Evolutionary conservation across 1,284 basidiomycete species (phyloP).

Genomic region (Sporisorium reilianum): DNA sequence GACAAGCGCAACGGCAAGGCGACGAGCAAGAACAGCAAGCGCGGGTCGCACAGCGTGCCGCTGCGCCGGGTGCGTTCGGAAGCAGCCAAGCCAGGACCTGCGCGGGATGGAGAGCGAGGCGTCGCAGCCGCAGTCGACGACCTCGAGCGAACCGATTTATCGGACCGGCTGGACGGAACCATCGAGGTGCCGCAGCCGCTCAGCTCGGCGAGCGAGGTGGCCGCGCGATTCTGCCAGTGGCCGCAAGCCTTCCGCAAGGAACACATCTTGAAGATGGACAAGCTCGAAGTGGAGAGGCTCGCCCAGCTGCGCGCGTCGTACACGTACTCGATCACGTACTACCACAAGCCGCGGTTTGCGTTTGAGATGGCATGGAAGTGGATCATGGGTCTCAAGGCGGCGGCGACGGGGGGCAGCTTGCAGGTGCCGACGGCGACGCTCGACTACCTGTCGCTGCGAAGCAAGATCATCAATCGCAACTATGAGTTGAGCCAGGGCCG

Average conservation of each 20-base stretch:
- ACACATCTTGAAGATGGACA: conserved; percentile 26
- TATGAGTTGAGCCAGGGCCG: conserved; percentile 19
- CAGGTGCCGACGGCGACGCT: conserved; percentile 21
- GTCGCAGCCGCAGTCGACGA: conserved; percentile 18
- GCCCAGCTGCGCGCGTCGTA: conserved; percentile 36
- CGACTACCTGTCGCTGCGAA: conserved; percentile 25
- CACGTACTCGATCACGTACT: conserved; percentile 34
- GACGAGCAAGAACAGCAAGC: conserved; percentile 5
- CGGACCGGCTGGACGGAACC: conserved; percentile 13
- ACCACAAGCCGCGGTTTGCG: conserved; percentile 22
- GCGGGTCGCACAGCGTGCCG: conserved; percentile 9
- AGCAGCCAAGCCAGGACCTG: background rate
- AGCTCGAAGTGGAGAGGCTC: conserved; percentile 14
- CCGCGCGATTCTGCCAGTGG: conserved; percentile 35
- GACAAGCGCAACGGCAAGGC: background rate
- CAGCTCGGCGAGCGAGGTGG: conserved; percentile 36
- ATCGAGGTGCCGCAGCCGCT: conserved; percentile 26
- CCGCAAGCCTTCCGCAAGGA: conserved; percentile 13
- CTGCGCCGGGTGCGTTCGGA: conserved; percentile 34
- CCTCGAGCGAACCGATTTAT: conserved; percentile 11
- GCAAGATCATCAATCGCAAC: conserved; percentile 34
- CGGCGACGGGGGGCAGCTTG: conserved; percentile 24
- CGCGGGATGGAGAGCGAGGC: background rate
- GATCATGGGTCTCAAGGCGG: conserved; percentile 35
- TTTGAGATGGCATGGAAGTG: conserved; percentile 46